Evolutionary conservation across 257 asterid genomes (phyloP), one percentile per base, ranked within the genome.

Genomic region (Ajuga chamaepitys): DNA sequence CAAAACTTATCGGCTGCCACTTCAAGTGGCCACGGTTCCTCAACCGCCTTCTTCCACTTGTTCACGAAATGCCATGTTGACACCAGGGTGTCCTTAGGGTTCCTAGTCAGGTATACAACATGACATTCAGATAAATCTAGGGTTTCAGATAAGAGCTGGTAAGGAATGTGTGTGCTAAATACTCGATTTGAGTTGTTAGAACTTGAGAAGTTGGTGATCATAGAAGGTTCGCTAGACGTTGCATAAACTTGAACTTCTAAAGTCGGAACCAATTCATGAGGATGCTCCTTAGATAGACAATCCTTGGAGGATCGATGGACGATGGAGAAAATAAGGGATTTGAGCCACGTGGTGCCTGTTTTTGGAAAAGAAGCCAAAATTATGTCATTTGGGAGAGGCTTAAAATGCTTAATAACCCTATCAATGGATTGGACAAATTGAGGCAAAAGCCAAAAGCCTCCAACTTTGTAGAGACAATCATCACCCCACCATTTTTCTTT

Each of bases 41-140:
- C 32, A 1, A n/a, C 4, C 1, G 69, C 75, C 32, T 77, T 55
- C 25, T 38, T 67, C 66, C 74, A 58, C 70, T 67, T 79, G 54
- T 78, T 76, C 22, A 71, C 38, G 4, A 77, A 82, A 46, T 85
- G 83, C 86, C 91, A 85, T 2, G 66, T 65, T 0, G 86, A 82
- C 18, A 74, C 47, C 4, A 85, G 57, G 12, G 83, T 83, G 54
- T 85, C 91, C 22, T 82, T 85, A 3, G 82, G 85, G 44, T 76
- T 73, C 26, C 82, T 42, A 3, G 80, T 70, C 11, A 80, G 24
- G 12, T 80, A 76, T 8, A 80, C 53, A 0, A 80, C 5, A 4
- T 71, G 75, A 22, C 76, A 68, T 6, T 58, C 73, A 0, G 80
- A 24, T 3, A 53, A 38, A 12, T 42, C 57, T 11, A 76, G 64